A percentile compares a stretch with the other conserved stretches of the same genome.
Conservation (phyloP, 225 moss, liverwort and hornwort genomes). For the Bryum argenteum region DNA sequence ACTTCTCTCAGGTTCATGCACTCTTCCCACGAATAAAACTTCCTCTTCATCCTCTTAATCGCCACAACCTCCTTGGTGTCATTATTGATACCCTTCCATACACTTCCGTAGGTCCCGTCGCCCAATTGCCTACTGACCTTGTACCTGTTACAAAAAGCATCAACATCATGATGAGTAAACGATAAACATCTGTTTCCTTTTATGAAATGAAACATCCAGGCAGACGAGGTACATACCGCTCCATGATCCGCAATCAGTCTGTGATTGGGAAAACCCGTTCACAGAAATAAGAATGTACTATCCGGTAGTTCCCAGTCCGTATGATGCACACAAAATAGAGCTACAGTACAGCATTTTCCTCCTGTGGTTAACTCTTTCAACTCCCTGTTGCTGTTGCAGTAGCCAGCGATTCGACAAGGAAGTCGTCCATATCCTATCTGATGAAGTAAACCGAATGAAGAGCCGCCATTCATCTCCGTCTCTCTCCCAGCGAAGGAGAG, state of each 20-base stretch:
- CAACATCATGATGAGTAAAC: background rate
- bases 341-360: conserved; percentile 79
- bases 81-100: conserved; percentile 79
- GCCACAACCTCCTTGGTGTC: conserved; percentile 74
- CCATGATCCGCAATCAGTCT: conserved; percentile 65
- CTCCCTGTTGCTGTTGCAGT: conserved; percentile 49
- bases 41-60: conserved; percentile 82
- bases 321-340: conserved; percentile 70
- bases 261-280: conserved; percentile 55
- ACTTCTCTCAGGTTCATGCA: conserved; percentile 84
- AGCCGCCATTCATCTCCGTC: conserved; percentile 89
- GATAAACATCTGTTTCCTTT: no score
- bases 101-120: conserved; percentile 77
- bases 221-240: conserved; percentile 55
- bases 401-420: conserved; percentile 77
- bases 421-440: conserved; percentile 77
- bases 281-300: conserved; percentile 67
- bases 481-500: no score
- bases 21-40: conserved; percentile 75
- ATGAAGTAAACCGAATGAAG: conserved; percentile 62
- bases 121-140: conserved; percentile 76
- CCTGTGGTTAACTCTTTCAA: conserved; percentile 42
- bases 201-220: no score
- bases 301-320: conserved; percentile 57
- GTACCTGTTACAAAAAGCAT: conserved; percentile 46